phyloP scores from a whole-genome alignment of 1,139 yeast genomes.

The Pneumocystis canis region DNA sequence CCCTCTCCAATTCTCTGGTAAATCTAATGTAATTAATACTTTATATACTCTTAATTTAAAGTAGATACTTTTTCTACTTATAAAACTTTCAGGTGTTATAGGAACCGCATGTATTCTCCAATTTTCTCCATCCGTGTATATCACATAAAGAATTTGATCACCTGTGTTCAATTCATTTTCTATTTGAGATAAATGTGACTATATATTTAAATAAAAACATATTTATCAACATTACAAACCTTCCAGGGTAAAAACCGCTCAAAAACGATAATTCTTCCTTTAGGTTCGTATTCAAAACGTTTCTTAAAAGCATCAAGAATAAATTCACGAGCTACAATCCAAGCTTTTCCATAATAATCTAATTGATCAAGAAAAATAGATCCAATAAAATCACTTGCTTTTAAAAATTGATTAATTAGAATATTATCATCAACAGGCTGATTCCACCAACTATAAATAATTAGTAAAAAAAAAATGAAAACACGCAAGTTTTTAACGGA shows the following conservation, averaged over 20 bases:
- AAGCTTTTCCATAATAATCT: conserved; percentile 61
- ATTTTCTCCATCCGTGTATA: conserved; percentile 57
- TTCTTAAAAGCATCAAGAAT: conserved; percentile 54
- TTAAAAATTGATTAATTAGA: conserved; percentile 49
- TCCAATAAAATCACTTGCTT: conserved; percentile 77
- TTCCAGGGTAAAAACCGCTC: conserved; percentile 84
- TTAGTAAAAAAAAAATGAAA: conserved; percentile 7
- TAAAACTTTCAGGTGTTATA: conserved; percentile 42
- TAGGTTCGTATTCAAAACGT: conserved; percentile 24
- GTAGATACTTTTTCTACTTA: conserved; percentile 50
- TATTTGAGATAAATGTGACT: conserved; percentile 42
- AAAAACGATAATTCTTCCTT: conserved; percentile 62
- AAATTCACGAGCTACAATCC: conserved; percentile 78
- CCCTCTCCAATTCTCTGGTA: conserved; percentile 90
- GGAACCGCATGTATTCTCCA: conserved; percentile 94
- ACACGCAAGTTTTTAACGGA: conserved; percentile 62
- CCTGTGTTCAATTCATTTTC: conserved; percentile 44
- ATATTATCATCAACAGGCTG: conserved; percentile 40
- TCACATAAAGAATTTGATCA: conserved; percentile 56
- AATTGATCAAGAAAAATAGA: conserved; percentile 54
- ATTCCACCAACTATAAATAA: conserved; percentile 17
- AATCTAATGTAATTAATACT: conserved; percentile 13
- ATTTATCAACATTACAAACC: conserved; percentile 33
- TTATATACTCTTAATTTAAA: neutral
- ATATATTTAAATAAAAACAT: neutral